Base-by-base conservation (phyloP, 208 protist genomes). In the Wallacemonas sp. region DNA sequence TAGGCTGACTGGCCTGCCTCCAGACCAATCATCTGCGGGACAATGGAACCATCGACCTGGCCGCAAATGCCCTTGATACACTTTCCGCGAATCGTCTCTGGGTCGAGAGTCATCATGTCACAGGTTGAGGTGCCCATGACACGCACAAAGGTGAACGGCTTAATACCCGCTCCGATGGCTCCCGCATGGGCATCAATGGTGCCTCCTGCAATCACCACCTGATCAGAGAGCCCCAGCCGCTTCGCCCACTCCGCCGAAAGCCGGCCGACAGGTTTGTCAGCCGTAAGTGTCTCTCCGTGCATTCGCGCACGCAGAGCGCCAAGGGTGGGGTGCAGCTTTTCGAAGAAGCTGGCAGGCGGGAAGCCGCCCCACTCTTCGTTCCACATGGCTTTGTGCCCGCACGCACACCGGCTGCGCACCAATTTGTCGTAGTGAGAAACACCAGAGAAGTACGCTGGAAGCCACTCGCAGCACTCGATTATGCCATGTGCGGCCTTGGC, bases 81-180 rank as follows among this genome's bases (percentile, higher is more conserved):
- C 27, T 41, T 68, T 65, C 14, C 39, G 45, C 55, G 46, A 9
- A 84, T 73, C n/a, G 67, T 64, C 6, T 8, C 24, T 5, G 63
- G 55, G 51, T 83, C 76, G 28, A 82, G 62, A 15, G 77, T 76
- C 72, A 88, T 85, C 72, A 82, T 81, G 68, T 88, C 82, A 71
- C 82, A 88, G 11, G 75, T 88, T 28, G 78, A 85, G 5, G 75
- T 88, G n/a, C 82, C 78, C 82, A 84, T 88, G 3, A 88, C 72
- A 26, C 82, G 82, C 24, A 80, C 70, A 56, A 85, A 76, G 17
- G 75, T 62, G 67, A 72, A 71, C 14, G 72, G 66, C 36, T 72
- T 73, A 28, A 82, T 80, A 58, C 75, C 74, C 9, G 77, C 81
- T 19, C 81, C 81, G 28, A 88, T 69, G 22, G 77, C 81, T n/a